Base-by-base conservation (phyloP, 208 protist genomes). In the Kentomonas sorsogonicus region DNA sequence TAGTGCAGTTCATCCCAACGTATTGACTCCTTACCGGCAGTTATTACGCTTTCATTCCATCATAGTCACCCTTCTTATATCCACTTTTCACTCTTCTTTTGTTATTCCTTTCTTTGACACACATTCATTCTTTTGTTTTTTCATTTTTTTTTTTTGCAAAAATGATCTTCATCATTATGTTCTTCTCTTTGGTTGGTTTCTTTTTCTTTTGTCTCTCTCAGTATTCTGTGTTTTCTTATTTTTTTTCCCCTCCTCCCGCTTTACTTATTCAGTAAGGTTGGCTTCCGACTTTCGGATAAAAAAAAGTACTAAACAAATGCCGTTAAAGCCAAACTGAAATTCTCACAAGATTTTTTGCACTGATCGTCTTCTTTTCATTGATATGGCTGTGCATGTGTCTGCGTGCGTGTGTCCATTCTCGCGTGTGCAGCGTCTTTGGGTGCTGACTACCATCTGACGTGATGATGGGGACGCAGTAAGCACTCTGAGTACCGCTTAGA, bases 141-240 rank as follows among this genome's bases (percentile, higher is more conserved):
- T n/a, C n/a, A n/a, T n/a, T 33, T 52, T 23, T 29, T 53, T 52
- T 44, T 15, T 61, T 53, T 51, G 0, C 45, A 52, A 60, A 18
- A 15, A 30, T 16, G 15, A 52, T 3, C 34, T 61, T 25, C 18
- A 46, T 36, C 2, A 52, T 48, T 63, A 13, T 66, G 27, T 40
- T 55, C 44, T 30, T 57, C 44, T 34, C 27, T 53, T 56, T 72
- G 53, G 20, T 41, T 40, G 26, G 15, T 39, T 53, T 64, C 34
- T 27, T 31, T 25, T 23, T 20, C 13, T 4, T 58, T 13, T 41
- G 41, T 9, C 16, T 58, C 18, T 10, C 54, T 31, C 29, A n/a
- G 13, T 23, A 16, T n/a, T n/a, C n/a, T n/a, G n/a, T n/a, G 5
- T 63, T 56, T 55, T 48, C 55, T 38, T 26, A 33, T 52, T 41